Base-by-base conservation (phyloP, 257 asterid genomes). In the Coffea canephora region DNA sequence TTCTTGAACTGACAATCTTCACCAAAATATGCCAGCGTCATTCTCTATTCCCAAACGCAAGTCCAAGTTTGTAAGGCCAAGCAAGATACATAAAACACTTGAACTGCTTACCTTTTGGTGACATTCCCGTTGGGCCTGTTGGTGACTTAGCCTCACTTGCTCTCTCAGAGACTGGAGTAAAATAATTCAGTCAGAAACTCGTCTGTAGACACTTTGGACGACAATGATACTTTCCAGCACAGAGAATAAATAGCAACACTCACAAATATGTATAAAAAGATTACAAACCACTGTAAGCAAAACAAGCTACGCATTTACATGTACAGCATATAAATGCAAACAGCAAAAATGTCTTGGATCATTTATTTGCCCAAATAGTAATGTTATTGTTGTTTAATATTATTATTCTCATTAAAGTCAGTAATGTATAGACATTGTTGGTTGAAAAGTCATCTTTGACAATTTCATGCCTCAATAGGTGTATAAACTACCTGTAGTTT, bases 91-190 rank as follows among this genome's bases (percentile, higher is more conserved):
- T 39, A 4, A 39, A 39, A 39, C 43, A 39, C 0, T n/a, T 31
- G 6, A 59, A 71, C 59, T 65, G 70, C 79, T 78, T 89, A 94
- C 99, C 93, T 79, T 88, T 69, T 87, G 92, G 80, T 96, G 99
- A 79, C 88, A 85, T 79, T 87, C 93, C 80, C 93, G 89, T 84
- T 92, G 98, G 5, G 92, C 88, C 85, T 85, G 81, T 87, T 90
- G 97, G 90, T 96, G 98, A 69, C 81, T 82, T 78, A 75, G 78
- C 82, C 98, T 92, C 49, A 89, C 89, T 77, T 80, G 72, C 89
- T 94, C 97, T 75, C 86, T 89, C 85, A 80, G 83, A 84, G 87
- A 82, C 99, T 96, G 89, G 41, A 67, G 67, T 55, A 69, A 48
- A 59, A 74, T 36, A 69, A 79, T 52, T 8, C n/a, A 73, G 45